These are phyloP conservation scores for Yarrowia keelungensis DNA, from an alignment of 805 yeast genomes.

Conservation along the genomic window DNA sequence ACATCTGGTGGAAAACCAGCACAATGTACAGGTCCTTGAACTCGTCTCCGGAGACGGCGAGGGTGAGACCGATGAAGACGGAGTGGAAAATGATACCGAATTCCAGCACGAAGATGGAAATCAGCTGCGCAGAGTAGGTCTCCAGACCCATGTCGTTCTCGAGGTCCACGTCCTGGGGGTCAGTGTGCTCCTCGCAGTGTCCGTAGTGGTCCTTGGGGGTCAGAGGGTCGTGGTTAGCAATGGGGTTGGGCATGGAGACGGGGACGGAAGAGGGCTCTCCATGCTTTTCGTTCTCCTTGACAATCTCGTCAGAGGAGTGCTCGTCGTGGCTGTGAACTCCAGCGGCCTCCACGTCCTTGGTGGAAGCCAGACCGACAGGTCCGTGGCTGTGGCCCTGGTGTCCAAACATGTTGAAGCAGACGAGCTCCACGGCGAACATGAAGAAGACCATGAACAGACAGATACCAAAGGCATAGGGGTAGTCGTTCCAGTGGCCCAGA, in stretches of 20 bases:
- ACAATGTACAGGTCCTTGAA: constrained; percentile 70
- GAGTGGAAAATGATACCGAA: constrained; percentile 80
- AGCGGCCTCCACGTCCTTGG: background rate
- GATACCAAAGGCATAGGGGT: constrained; percentile 66
- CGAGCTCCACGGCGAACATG: constrained; percentile 44
- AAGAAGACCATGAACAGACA: constrained; percentile 56
- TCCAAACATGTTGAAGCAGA: constrained; percentile 41
- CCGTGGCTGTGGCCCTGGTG: constrained; percentile 43
- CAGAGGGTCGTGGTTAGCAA: constrained; percentile 6
- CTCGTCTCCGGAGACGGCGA: constrained; percentile 70
- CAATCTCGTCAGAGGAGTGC: constrained; percentile 10
- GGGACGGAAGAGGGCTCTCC: background rate
- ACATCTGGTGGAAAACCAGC: constrained; percentile 74
- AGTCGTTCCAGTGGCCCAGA: constrained; percentile 53
- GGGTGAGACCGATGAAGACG: constrained; percentile 71
- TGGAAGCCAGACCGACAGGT: constrained; percentile 40
- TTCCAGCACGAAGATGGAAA: constrained; percentile 65
- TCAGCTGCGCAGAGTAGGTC: constrained; percentile 48
- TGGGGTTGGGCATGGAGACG: constrained; percentile 14
- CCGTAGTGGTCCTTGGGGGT: constrained; percentile 23
- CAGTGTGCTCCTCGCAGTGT: constrained; percentile 38
- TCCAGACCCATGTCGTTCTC: constrained; percentile 37
- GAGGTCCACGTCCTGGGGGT: constrained; percentile 1
- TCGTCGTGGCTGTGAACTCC: constrained; percentile 11
- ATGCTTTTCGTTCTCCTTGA: constrained; percentile 5